phyloP scores from a whole-genome alignment of 441 rosid species.

The Eutrema salsugineum region DNA sequence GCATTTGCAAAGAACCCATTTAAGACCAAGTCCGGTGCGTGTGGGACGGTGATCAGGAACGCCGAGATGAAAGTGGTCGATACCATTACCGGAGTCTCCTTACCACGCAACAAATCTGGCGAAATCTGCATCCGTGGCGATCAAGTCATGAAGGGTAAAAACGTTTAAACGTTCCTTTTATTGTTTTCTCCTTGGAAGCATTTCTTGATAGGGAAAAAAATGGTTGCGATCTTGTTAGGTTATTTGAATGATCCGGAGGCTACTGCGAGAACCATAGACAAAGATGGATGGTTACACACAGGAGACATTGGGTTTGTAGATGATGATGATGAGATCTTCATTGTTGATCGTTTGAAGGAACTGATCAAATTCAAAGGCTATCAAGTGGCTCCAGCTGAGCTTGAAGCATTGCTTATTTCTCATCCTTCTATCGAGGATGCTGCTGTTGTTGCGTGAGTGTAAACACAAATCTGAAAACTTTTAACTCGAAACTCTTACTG shows the following conservation, averaged over 20 bases:
- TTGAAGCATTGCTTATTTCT: conserved; percentile 39
- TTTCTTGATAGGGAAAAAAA: background rate
- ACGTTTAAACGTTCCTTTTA: background rate
- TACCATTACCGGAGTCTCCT: conserved; percentile 32
- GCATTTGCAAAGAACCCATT: conserved; percentile 44
- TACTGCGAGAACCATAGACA: conserved; percentile 55
- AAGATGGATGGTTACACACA: conserved; percentile 63
- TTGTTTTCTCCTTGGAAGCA: background rate
- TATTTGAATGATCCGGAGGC: conserved; percentile 70
- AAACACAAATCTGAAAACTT: background rate
- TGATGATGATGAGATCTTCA: conserved; percentile 62
- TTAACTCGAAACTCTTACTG: background rate
- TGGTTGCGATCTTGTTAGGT: conserved; percentile 31
- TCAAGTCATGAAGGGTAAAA: conserved; percentile 47
- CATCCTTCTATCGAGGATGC: conserved; percentile 36
- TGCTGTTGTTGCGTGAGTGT: conserved; percentile 40
- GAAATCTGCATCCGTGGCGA: conserved; percentile 45
- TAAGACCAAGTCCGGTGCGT: conserved; percentile 41
- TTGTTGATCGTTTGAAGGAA: conserved; percentile 66
- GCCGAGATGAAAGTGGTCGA: conserved; percentile 49
- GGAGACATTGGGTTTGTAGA: conserved; percentile 66
- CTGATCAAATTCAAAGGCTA: conserved; percentile 65
- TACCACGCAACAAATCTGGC: conserved; percentile 39
- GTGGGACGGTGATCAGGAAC: conserved; percentile 49
- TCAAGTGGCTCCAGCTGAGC: conserved; percentile 60